Evolutionary conservation across 345 rosid genomes (phyloP), one percentile per base, ranked within the genome.

Genomic region (Citrus trifoliata): DNA sequence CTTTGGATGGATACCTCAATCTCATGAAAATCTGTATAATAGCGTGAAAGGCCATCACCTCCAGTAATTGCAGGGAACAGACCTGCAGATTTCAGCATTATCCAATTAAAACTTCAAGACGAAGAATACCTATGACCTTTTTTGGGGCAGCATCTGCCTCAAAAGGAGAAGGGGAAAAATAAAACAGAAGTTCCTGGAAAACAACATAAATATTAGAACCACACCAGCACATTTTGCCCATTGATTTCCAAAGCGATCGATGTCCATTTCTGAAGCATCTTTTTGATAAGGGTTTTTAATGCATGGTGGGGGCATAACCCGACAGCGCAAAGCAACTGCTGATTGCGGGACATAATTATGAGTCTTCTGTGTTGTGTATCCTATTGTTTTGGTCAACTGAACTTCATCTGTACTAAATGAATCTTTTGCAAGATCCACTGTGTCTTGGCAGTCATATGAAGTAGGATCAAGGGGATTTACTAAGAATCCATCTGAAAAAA

Each of bases 261-360:
- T 73, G 66, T 85, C 90, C 66, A 73, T 83, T 35, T 87, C 93
- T 3, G 89, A 87, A 82, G 85, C 81, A 83, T 86, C 88, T 80
- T 59, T 71, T 24, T 88, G 82, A 82, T 92, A 97, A n/a, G 99
- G 99, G 80, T 94, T 97, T 84, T 87, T 89, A 68, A 97, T 81
- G 87, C 98, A 94, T 79, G 98, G 99, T 74, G 98, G 98, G 51
- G 98, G 98, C 95, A 89, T 88, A 82, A 86, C 97, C 58, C 93
- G 91, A 55, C 93, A 97, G 55, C 98, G 88, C 72, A 94, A 88
- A 68, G 96, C 91, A 82, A 97, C 88, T 30, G 98, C 99, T 81
- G 97, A 89, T 67, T 88, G 91, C 51, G 99, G 88, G 40, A 96
- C 91, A 83, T 90, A 94, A 86, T 85, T 90, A 76, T 75, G 85